Percentiles rank a stretch among this genome's conserved stretches.
These are phyloP conservation scores for Dunaliella salina DNA, from an alignment of 163 green algal species.

Conservation along the genomic window DNA sequence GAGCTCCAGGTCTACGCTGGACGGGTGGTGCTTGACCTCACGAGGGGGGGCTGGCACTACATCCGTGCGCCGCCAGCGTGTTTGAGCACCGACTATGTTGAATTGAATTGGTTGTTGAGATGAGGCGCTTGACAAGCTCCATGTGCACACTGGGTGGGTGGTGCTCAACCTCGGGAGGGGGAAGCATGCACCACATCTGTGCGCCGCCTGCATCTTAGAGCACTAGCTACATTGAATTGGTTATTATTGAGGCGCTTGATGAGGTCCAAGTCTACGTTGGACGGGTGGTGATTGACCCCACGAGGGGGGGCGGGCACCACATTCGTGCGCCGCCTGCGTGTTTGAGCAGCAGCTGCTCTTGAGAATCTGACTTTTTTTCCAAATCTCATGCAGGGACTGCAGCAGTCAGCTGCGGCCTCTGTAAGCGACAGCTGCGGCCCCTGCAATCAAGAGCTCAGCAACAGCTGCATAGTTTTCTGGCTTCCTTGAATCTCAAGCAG, in stretches of 20 bases:
- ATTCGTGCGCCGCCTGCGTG: slow-evolving; percentile 76
- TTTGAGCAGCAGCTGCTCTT: too few species aligned
- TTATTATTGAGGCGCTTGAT: slow-evolving; percentile 85
- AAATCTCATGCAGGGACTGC: too few species aligned
- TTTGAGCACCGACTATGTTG: not conserved
- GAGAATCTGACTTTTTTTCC: too few species aligned
- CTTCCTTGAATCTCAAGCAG: too few species aligned
- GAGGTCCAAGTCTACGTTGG: slow-evolving; percentile 86
- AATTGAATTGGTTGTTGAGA: too few species aligned
- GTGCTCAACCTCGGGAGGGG: slow-evolving; percentile 67
- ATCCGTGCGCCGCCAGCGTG: slow-evolving; percentile 67
- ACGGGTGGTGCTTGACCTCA: slow-evolving; percentile 82
- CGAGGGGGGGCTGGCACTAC: slow-evolving; percentile 72
- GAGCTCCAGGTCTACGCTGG: slow-evolving; percentile 86
- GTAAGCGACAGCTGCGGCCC: too few species aligned
- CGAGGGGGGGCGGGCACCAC: slow-evolving; percentile 72
- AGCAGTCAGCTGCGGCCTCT: too few species aligned
- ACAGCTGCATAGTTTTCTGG: too few species aligned
- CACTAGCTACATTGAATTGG: not conserved
- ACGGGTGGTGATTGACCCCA: slow-evolving; percentile 82
- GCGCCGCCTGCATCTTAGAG: slow-evolving; percentile 44
- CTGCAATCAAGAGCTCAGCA: too few species aligned
- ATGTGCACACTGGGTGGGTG: slow-evolving; percentile 87
- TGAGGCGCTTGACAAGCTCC: slow-evolving; percentile 86
- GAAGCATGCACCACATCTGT: slow-evolving; percentile 85